A percentile compares a stretch with the other conserved stretches of the same genome.
phyloP scores from a whole-genome alignment of 139 green algal species.

The Volvox reticuliferus region DNA sequence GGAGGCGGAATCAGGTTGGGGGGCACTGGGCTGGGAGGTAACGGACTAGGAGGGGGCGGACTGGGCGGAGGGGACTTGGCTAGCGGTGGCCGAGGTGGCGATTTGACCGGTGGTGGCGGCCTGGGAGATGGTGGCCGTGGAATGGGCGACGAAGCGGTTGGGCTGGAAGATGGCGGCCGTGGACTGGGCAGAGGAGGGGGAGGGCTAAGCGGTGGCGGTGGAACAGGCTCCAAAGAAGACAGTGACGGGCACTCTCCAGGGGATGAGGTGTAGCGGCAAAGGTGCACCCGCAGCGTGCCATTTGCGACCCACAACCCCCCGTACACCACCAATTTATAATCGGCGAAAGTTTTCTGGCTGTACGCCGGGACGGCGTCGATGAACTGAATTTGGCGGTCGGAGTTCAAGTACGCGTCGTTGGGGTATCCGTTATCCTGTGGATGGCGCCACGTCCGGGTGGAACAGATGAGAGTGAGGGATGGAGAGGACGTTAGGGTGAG shows the following conservation, averaged over 20 bases:
- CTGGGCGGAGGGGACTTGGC: no score
- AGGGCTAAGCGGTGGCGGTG: background rate
- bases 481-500: no score
- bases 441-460: background rate
- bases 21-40: background rate
- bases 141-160: background rate
- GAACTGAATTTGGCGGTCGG: conserved; percentile 1
- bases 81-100: no score
- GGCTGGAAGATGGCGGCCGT: background rate
- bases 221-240: background rate
- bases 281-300: conserved; percentile 4
- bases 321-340: conserved; percentile 32
- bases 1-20: background rate
- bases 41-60: background rate
- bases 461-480: no score
- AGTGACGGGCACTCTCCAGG: background rate
- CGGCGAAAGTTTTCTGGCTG: background rate
- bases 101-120: background rate
- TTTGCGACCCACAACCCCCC: background rate
- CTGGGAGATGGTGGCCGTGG: background rate
- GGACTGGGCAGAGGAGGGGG: background rate
- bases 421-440: background rate
- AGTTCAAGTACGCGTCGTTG: background rate
- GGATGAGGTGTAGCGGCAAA: background rate
- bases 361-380: background rate